Conservation (phyloP, 2,329 filamentous ascomycete genomes). For the Aureobasidium namibiae region DNA sequence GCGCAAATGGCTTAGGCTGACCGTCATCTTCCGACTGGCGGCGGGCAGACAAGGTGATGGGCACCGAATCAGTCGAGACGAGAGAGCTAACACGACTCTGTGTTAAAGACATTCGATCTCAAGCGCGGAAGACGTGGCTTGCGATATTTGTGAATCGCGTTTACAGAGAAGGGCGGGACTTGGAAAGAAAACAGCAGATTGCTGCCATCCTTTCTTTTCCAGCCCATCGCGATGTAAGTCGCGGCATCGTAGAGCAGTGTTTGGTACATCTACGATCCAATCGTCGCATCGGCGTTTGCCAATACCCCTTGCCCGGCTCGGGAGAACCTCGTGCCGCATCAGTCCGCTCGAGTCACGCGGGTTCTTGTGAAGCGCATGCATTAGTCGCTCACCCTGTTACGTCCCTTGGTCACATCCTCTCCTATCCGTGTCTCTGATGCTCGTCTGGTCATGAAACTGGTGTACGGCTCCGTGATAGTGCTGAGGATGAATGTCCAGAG, state of each 20-base stretch:
- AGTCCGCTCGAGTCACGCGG: neutral
- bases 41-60: neutral
- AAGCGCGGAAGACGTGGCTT: neutral
- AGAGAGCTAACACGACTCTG: conserved; percentile 1
- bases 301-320: neutral
- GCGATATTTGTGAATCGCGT: neutral
- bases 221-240: neutral
- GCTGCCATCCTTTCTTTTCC: neutral
- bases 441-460: too few species aligned
- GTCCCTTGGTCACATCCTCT: too few species aligned
- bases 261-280: neutral
- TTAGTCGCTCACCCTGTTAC: too few species aligned
- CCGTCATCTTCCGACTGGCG: neutral
- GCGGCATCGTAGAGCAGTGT: neutral
- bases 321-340: neutral
- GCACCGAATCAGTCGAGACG: neutral
- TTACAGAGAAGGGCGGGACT: neutral
- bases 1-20: neutral
- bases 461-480: too few species aligned
- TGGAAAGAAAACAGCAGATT: neutral
- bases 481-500: too few species aligned
- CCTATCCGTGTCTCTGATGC: too few species aligned
- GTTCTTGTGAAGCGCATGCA: too few species aligned
- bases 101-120: neutral
- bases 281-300: neutral